Base-by-base conservation (phyloP, 495 filamentous ascomycete species). In the Hypoxylon fragiforme region DNA sequence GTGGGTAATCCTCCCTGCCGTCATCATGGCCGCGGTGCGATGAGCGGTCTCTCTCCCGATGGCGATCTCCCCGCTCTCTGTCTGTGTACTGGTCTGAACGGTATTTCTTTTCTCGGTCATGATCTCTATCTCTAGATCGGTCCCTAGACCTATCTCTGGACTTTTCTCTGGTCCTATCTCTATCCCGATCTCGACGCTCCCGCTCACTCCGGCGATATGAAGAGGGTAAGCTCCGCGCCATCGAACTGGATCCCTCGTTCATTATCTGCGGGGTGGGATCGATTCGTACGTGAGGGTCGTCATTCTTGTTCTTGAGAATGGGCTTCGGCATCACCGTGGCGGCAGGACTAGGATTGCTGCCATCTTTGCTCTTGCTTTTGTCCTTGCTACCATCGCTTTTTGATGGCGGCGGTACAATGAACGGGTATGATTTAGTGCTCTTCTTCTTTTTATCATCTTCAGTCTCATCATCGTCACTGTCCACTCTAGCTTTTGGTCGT, bases 231-330 rank as follows among this genome's bases (percentile, higher is more conserved):
- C 24, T 70, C 26, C 43, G 60, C 42, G 14, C 67, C 44, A 31
- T 45, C 56, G 46, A 78, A 52, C 60, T 74, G 54, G 45, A 48
- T 14, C 69, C 65, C 3, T 75, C 74, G 37, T 75, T 60, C 6
- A 64, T 60, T 30, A 68, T 53, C 30, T 65, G 62, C 4, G 65
- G 65, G 19, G 44, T 54, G 8, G 59, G 62, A 15, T 73, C 72
- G 38, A 78, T 78, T 1, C 69, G 70, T 9, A 79, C 76, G 36
- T 73, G 73, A 7, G 65, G 65, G 41, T 79, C 69, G 21, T 71
- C 70, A 39, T 78, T 75, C 55, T 71, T 72, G 60, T 77, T 77
- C 68, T 79, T 79, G 5, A 79, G 67, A 22, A 79, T 79, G 13
- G 76, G 69, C 56, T 78, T 79, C 2, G 76, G 76, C 43, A 56